Evolutionary conservation across 2,329 filamentous ascomycete genomes (phyloP).

Genomic region (Leptographium galeiforme): DNA sequence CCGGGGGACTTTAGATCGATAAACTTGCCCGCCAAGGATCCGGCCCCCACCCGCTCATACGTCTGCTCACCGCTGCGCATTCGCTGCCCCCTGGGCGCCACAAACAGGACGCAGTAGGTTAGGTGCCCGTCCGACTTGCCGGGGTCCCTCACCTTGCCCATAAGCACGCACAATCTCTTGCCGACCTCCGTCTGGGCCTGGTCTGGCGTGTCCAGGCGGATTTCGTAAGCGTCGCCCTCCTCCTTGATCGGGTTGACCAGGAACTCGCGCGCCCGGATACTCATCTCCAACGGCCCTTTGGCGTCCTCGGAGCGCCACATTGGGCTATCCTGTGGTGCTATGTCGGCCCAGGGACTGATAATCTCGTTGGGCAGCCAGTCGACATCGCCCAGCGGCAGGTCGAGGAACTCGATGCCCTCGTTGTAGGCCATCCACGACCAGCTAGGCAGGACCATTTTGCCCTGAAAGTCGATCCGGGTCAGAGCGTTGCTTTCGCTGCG

Average conservation of each 20-base stretch:
- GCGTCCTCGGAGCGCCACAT: not conserved
- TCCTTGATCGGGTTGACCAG: not conserved
- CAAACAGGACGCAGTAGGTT: not conserved
- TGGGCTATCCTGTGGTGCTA: not conserved
- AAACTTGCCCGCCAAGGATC: not conserved
- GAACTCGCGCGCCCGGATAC: not conserved
- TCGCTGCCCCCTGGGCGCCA: not conserved
- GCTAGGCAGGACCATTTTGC: constrained; percentile 10
- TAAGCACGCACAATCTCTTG: not conserved
- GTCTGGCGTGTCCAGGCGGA: not conserved
- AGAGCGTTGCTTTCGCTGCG: not conserved
- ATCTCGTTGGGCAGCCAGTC: not conserved
- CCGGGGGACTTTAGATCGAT: not conserved
- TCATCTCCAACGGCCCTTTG: not conserved
- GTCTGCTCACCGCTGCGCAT: not conserved
- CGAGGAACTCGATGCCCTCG: constrained; percentile 18
- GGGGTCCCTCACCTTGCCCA: not conserved
- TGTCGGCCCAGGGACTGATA: not conserved
- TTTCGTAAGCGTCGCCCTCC: not conserved
- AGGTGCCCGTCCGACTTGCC: not conserved
- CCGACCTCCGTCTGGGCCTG: not conserved
- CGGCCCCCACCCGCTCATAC: not conserved
- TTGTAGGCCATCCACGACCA: constrained; percentile 25
- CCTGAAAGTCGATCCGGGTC: not conserved
- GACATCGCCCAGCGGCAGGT: constrained; percentile 10